Conservation (phyloP, 2,329 filamentous ascomycete genomes). For the Ophiocordyceps camponoti-leonardi region DNA sequence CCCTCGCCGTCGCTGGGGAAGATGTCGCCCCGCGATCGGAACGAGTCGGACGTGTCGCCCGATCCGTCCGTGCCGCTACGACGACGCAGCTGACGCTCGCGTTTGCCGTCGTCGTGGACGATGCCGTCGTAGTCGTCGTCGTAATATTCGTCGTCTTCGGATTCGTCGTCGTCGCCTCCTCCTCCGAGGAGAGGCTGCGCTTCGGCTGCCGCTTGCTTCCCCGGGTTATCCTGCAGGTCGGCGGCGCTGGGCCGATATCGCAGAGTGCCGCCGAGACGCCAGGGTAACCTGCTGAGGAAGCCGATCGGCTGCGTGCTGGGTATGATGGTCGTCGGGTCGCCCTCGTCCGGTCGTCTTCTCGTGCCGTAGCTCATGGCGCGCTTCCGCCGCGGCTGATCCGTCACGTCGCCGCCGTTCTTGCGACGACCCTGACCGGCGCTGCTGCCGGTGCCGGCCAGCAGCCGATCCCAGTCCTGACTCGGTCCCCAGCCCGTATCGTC, state of each 20-base stretch:
- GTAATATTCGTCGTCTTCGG: too few species aligned
- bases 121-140: constrained; percentile 14
- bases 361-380: constrained; percentile 84
- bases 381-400: constrained; percentile 53
- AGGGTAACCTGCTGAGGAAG: constrained; percentile 70
- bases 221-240: constrained; percentile 75
- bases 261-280: constrained; percentile 65
- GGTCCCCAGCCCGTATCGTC: constrained; percentile 38
- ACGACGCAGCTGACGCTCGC: constrained; percentile 20
- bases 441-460: constrained; percentile 53
- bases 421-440: constrained; percentile 44
- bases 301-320: constrained; percentile 73
- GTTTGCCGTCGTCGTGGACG: constrained; percentile 4
- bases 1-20: constrained; percentile 76
- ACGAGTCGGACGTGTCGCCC: constrained; percentile 68
- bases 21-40: constrained; percentile 73
- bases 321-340: constrained; percentile 84
- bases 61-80: constrained; percentile 68
- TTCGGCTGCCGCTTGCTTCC: constrained; percentile 35
- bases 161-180: too few species aligned
- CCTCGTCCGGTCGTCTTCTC: constrained; percentile 33
- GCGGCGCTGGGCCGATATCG: constrained; percentile 84
- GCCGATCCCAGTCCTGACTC: constrained; percentile 67
- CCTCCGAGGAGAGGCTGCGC: constrained; percentile 54
- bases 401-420: constrained; percentile 15